Evolutionary conservation across 345 rosid species (phyloP).

Genomic region (Boechera stricta): DNA sequence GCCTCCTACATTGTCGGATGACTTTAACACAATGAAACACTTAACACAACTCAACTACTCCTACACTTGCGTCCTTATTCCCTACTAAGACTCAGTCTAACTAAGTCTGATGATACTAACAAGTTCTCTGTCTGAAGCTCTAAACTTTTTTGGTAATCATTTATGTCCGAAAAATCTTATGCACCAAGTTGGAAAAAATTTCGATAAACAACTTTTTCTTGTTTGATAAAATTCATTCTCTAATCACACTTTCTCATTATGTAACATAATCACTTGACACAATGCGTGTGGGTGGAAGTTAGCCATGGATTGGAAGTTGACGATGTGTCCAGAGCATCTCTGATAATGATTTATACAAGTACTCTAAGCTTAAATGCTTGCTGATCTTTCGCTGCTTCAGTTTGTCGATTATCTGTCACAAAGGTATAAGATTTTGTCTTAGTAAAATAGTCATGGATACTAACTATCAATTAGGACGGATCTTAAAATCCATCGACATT

Average conservation of each 20-base stretch:
- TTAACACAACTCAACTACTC: too few relatives aligned
- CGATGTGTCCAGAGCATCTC: neutral
- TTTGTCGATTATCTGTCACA: conserved; percentile 66
- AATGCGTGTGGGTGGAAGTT: neutral
- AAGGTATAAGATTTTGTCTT: conserved; percentile 5
- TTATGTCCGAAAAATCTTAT: conserved; percentile 2
- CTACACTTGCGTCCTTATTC: too few relatives aligned
- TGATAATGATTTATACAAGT: conserved; percentile 47
- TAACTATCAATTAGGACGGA: conserved; percentile 63
- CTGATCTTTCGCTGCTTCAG: conserved; percentile 66
- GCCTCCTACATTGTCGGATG: too few relatives aligned
- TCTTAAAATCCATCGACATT: conserved; percentile 71
- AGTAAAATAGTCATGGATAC: neutral
- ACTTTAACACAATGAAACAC: too few relatives aligned
- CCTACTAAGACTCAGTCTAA: too few relatives aligned
- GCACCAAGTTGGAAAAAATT: neutral
- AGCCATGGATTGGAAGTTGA: neutral
- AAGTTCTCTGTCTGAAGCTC: conserved; percentile 48
- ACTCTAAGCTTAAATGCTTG: conserved; percentile 81
- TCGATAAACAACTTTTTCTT: neutral
- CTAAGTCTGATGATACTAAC: too few relatives aligned
- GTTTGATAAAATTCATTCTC: neutral
- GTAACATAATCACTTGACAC: neutral
- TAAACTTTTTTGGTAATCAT: conserved; percentile 28
- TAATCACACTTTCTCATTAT: conserved; percentile 18